Conservation (phyloP, 2,329 filamentous ascomycete species). For the Paracoccidioides brasiliensis region DNA sequence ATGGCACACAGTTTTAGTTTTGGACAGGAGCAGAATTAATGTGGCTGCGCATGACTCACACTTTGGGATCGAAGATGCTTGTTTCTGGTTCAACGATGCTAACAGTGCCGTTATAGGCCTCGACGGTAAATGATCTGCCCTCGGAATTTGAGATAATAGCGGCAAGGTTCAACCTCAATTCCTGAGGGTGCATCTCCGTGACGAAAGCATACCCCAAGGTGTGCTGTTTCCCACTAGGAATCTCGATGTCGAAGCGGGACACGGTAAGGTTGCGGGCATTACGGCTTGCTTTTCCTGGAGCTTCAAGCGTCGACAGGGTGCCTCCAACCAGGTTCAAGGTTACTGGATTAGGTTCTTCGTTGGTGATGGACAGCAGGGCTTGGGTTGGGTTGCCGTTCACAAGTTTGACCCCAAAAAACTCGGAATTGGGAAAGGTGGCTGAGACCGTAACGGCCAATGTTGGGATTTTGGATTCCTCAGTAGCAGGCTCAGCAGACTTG, state of each 20-base stretch:
- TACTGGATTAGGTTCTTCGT: conserved; percentile 67
- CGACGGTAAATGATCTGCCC: conserved; percentile 60
- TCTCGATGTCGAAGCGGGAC: conserved; percentile 57
- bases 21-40: neutral
- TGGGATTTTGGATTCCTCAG: conserved; percentile 50
- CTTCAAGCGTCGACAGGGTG: conserved; percentile 50
- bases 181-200: conserved; percentile 85
- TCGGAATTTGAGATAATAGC: conserved; percentile 58
- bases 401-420: conserved; percentile 90
- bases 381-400: conserved; percentile 82
- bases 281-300: conserved; percentile 40
- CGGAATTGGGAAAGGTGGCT: conserved; percentile 49
- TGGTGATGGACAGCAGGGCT: conserved; percentile 68
- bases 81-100: conserved; percentile 80
- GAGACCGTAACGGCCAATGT: conserved; percentile 43
- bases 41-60: conserved; percentile 47
- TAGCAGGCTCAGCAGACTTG: conserved; percentile 39
- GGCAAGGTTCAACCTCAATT: conserved; percentile 63
- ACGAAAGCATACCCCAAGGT: conserved; percentile 71
- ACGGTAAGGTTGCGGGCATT: conserved; percentile 77
- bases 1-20: neutral
- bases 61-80: conserved; percentile 87
- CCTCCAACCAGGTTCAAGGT: conserved; percentile 65
- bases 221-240: conserved; percentile 64
- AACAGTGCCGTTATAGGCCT: conserved; percentile 70